phyloP scores from a whole-genome alignment of 2,329 filamentous ascomycete species.

The Xylariaceae sp. region DNA sequence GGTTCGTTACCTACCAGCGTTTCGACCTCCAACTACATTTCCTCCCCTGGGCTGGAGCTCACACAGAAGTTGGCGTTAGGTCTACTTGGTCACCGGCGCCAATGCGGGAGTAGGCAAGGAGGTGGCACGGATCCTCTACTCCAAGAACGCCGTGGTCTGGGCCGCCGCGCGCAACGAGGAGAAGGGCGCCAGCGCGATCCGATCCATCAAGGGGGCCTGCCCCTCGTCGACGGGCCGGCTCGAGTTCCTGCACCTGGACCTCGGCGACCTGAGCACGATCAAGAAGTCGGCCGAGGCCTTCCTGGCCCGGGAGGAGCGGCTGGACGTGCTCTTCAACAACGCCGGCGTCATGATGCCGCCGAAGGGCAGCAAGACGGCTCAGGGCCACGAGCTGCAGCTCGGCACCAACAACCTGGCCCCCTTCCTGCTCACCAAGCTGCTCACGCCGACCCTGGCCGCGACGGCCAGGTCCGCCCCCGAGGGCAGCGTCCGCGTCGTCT shows the following conservation, averaged over 20 bases:
- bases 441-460: constrained; percentile 16
- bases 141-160: constrained; percentile 19
- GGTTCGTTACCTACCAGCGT: constrained; percentile 3
- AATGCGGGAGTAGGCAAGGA: constrained; percentile 19
- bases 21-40: neutral
- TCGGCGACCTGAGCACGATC: constrained; percentile 16
- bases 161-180: constrained; percentile 13
- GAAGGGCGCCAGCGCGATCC: constrained; percentile 14
- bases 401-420: constrained; percentile 22
- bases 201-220: constrained; percentile 13
- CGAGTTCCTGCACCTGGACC: constrained; percentile 15
- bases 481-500: constrained; percentile 21
- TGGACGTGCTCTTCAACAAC: constrained; percentile 34
- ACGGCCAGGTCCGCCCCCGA: constrained; percentile 17
- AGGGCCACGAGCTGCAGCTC: constrained; percentile 26
- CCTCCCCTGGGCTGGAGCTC: no score
- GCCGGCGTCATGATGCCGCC: constrained; percentile 32
- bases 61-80: no score
- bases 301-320: constrained; percentile 15
- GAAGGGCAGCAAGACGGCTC: constrained; percentile 25
- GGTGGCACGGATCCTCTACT: constrained; percentile 14
- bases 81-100: constrained; percentile 19
- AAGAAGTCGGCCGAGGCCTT: constrained; percentile 14
- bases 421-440: constrained; percentile 23
- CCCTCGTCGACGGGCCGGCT: constrained; percentile 15